Evolutionary conservation across 2,329 filamentous ascomycete species (phyloP).

Genomic region (Gaeumannomyces sp.): DNA sequence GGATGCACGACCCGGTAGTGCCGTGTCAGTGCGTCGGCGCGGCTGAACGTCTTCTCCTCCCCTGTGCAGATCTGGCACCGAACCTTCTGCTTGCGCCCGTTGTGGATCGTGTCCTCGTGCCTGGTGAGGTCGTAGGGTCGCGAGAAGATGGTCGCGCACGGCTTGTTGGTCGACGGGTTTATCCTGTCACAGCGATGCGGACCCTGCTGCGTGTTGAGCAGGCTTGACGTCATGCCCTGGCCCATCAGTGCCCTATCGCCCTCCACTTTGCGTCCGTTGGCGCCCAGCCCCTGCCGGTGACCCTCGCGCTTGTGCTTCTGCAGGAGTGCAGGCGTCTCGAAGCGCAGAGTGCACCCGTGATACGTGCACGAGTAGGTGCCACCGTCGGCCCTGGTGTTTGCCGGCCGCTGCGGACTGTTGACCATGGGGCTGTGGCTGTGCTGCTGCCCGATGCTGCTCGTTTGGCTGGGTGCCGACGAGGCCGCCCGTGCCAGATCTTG

Average conservation of each 20-base stretch:
- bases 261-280: conserved; percentile 17
- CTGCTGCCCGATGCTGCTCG: conserved; percentile 1
- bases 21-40: conserved; percentile 87
- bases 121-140: conserved; percentile 92
- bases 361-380: conserved; percentile 97
- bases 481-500: neutral
- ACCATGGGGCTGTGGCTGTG: conserved; percentile 6
- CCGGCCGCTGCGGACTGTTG: conserved; percentile 43
- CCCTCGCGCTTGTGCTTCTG: conserved; percentile 96
- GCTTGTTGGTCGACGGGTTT: conserved; percentile 91
- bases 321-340: conserved; percentile 77
- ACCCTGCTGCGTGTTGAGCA: conserved; percentile 81
- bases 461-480: conserved; percentile 5
- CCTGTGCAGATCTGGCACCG: conserved; percentile 78
- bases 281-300: conserved; percentile 62
- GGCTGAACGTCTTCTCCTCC: conserved; percentile 94
- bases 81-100: conserved; percentile 88
- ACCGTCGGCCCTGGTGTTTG: conserved; percentile 56
- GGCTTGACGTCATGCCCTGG: conserved; percentile 39
- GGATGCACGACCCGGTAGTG: conserved; percentile 95
- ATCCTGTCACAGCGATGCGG: conserved; percentile 89
- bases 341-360: conserved; percentile 80
- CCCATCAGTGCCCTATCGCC: conserved; percentile 14
- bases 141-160: conserved; percentile 91
- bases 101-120: conserved; percentile 97